A percentile compares a stretch with the other conserved stretches of the same genome.
These are phyloP conservation scores for Alternaria conjuncta DNA, from an alignment of 2,329 filamentous ascomycete genomes.

Conservation along the genomic window DNA sequence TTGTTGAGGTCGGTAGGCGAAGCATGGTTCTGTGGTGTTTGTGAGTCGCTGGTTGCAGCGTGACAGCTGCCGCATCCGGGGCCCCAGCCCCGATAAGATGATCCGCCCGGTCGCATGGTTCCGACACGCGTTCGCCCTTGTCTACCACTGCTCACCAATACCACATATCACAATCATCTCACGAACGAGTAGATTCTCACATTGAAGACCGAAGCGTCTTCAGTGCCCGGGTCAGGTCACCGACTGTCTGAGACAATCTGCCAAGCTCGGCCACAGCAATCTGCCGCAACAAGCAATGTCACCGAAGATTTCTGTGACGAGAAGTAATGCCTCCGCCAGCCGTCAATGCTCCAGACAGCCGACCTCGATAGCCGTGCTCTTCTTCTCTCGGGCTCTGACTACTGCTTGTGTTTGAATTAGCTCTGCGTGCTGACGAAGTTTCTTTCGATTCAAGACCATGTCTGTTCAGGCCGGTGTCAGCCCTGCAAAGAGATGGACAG, in stretches of 20 bases:
- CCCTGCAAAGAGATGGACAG: not conserved
- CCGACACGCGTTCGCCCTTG: not conserved
- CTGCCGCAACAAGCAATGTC: not conserved
- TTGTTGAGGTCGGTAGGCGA: not conserved
- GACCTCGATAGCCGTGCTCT: not conserved
- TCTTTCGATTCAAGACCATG: not conserved
- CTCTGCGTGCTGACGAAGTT: not conserved
- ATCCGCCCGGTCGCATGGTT: not conserved
- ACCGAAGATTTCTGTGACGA: not conserved
- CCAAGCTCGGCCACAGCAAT: not conserved
- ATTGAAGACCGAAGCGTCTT: not conserved
- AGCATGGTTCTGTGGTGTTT: not conserved
- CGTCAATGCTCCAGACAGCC: not conserved
- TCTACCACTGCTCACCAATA: not conserved
- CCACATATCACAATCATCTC: not conserved
- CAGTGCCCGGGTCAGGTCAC: not conserved
- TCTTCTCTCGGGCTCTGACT: not conserved
- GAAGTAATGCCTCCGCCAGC: not conserved
- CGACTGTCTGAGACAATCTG: not conserved
- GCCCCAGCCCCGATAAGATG: not conserved
- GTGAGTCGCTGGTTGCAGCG: not conserved
- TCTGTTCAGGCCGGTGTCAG: not conserved
- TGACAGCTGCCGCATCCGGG: slow-evolving; percentile 5
- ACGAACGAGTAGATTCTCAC: not conserved
- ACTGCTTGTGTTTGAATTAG: not conserved